Evolutionary conservation across 768 basidiomycete genomes (phyloP), one percentile per base, ranked within the genome.

Genomic region (Filobasidium floriforme): DNA sequence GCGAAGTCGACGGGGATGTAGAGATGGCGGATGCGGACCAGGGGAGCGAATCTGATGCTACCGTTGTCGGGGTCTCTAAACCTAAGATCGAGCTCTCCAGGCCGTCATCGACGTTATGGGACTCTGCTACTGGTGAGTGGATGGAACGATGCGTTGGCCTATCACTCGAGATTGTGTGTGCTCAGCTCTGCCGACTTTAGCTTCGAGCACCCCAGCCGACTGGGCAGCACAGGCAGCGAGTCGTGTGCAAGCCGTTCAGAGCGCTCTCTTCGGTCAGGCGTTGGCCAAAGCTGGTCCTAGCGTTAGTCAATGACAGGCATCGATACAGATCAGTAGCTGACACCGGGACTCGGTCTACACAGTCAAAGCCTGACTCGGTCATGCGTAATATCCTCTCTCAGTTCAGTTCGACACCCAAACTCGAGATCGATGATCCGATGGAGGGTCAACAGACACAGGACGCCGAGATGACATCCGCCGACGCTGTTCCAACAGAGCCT

Each of bases 401-500:
- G 9, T 37, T 37, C 32, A 37, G 32, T 37, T 37, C 32, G 32
- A 37, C 32, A 37, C 32, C 32, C 32, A 37, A 37, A 37, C 4
- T 37, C 32, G 32, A 37, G 32, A 37, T 37, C 9, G 46, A 49
- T 15, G 46, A 49, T 6, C 46, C 46, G 46, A 49, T 49, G 18
- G 46, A 49, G 46, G 46, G 5, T 49, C 22, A 37, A 9, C 32
- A 37, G 32, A 9, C 32, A 37, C 32, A 37, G 24, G 46, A 51
- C 24, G 12, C 43, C 10, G 19, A 64, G 40, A 40, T 28, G 41
- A 59, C 57, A 54, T 40, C 52, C 26, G 22, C 57, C n/a, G 54
- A 55, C 4, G n/a, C 63, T 7, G 55, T 60, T 7, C 62, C 68
- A 1, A 68, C 70, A 0, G 72, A 71, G 41, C 75, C 85, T 62